Percentiles rank a stretch among this genome's conserved stretches.
These are phyloP conservation scores for Thecaphora thlaspeos DNA, from an alignment of 1,284 basidiomycete species.

Conservation along the genomic window DNA sequence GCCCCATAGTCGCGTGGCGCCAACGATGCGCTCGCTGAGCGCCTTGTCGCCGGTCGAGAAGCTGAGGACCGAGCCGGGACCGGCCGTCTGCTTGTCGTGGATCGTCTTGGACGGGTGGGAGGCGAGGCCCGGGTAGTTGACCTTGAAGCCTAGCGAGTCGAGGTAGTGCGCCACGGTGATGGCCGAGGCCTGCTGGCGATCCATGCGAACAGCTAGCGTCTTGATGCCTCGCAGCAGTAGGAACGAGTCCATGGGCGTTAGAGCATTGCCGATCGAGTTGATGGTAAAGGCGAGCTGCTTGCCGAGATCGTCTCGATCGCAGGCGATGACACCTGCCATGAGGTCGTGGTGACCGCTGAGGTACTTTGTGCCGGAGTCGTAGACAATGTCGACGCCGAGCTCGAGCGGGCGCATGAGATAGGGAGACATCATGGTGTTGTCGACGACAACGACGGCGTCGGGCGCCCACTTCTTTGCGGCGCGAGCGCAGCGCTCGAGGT, in stretches of 20 bases:
- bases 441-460: conserved; percentile 60
- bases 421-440: conserved; percentile 99
- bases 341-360: conserved; percentile 97
- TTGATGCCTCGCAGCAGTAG: conserved; percentile 92
- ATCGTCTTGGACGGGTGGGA: conserved; percentile 80
- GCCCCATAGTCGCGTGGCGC: conserved; percentile 88
- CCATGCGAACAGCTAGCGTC: conserved; percentile 94
- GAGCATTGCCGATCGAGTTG: conserved; percentile 94
- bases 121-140: conserved; percentile 88
- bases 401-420: conserved; percentile 94
- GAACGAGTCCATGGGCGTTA: conserved; percentile 80
- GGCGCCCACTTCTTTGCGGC: conserved; percentile 50
- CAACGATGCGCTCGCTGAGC: conserved; percentile 88
- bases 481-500: conserved; percentile 65
- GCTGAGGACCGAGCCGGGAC: conserved; percentile 88
- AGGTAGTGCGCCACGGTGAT: conserved; percentile 85
- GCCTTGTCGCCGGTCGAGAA: conserved; percentile 91
- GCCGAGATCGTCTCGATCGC: conserved; percentile 84
- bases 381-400: conserved; percentile 93
- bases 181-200: conserved; percentile 83
- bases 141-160: conserved; percentile 80
- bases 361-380: conserved; percentile 98
- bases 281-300: conserved; percentile 87
- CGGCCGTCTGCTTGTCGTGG: conserved; percentile 74
- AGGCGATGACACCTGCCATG: conserved; percentile 76